A percentile compares a stretch with the other conserved stretches of the same genome.
These are phyloP conservation scores for Lepiota subincarnata DNA, from an alignment of 768 basidiomycete species.

Conservation along the genomic window DNA sequence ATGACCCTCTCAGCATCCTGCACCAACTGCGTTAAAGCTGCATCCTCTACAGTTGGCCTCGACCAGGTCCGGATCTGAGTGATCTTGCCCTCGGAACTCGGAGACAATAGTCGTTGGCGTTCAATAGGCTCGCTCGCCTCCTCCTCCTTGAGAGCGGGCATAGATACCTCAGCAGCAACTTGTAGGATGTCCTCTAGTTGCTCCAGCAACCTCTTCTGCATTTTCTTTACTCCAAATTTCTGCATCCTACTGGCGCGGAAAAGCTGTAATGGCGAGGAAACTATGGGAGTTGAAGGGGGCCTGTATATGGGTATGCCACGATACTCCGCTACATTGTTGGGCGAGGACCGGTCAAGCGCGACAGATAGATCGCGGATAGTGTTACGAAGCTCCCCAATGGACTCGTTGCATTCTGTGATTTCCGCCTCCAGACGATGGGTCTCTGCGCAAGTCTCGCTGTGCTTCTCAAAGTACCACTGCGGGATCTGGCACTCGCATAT, in stretches of 20 bases:
- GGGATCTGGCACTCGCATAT: conserved; percentile 97
- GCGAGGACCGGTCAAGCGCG: conserved; percentile 73
- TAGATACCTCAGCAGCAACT: conserved; percentile 74
- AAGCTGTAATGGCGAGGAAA: conserved; percentile 72
- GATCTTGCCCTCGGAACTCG: conserved; percentile 84
- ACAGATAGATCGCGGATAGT: conserved; percentile 75
- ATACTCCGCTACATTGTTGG: conserved; percentile 70
- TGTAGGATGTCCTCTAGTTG: conserved; percentile 85
- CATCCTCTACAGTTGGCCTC: conserved; percentile 80
- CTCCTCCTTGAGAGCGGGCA: conserved; percentile 89
- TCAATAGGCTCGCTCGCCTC: conserved; percentile 90
- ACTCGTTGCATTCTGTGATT: conserved; percentile 91
- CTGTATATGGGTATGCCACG: conserved; percentile 83
- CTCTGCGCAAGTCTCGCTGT: conserved; percentile 98
- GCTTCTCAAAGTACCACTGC: conserved; percentile 99
- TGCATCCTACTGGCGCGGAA: conserved; percentile 79
- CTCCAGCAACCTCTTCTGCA: conserved; percentile 76
- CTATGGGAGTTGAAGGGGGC: conserved; percentile 65
- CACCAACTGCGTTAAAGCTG: conserved; percentile 75
- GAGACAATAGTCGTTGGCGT: conserved; percentile 85
- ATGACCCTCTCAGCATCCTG: conserved; percentile 88
- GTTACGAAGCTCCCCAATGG: conserved; percentile 79
- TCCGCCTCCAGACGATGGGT: conserved; percentile 95
- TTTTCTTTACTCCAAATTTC: conserved; percentile 73
- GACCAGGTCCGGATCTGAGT: conserved; percentile 82